Evolutionary conservation across 129 eudicot genomes (phyloP).

Genomic region (Scalesia atractyloides): DNA sequence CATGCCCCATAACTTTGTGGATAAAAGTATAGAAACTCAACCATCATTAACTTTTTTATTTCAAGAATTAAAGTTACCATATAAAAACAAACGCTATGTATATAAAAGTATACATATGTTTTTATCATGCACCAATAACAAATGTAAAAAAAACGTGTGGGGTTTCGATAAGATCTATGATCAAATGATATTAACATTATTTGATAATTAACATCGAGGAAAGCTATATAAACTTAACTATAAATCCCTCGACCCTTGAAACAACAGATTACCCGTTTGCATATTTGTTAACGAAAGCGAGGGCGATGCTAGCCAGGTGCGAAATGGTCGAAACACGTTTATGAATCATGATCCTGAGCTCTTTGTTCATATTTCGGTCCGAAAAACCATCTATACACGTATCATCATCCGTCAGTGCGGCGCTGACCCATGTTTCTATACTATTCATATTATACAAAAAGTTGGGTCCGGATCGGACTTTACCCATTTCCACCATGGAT

Average conservation of each 20-base stretch:
- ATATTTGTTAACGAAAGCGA: conserved; percentile 45
- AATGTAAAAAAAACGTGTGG: background rate
- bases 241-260: background rate
- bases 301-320: conserved; percentile 50
- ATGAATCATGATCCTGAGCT: conserved; percentile 30
- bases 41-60: background rate
- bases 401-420: conserved; percentile 45
- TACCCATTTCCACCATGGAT: conserved; percentile 44
- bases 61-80: background rate
- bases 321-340: conserved; percentile 30
- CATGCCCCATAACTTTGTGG: background rate
- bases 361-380: conserved; percentile 25
- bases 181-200: background rate
- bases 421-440: conserved; percentile 60
- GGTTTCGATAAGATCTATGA: background rate
- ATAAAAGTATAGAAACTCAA: background rate
- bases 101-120: background rate
- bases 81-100: background rate
- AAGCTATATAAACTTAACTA: background rate
- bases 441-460: conserved; percentile 33
- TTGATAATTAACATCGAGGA: background rate
- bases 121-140: background rate
- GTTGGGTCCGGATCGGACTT: conserved; percentile 21
- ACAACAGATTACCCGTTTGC: conserved; percentile 25
- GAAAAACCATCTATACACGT: conserved; percentile 50